phyloP scores from a whole-genome alignment of 306 rosid genomes.

The Dicorynia guianensis region DNA sequence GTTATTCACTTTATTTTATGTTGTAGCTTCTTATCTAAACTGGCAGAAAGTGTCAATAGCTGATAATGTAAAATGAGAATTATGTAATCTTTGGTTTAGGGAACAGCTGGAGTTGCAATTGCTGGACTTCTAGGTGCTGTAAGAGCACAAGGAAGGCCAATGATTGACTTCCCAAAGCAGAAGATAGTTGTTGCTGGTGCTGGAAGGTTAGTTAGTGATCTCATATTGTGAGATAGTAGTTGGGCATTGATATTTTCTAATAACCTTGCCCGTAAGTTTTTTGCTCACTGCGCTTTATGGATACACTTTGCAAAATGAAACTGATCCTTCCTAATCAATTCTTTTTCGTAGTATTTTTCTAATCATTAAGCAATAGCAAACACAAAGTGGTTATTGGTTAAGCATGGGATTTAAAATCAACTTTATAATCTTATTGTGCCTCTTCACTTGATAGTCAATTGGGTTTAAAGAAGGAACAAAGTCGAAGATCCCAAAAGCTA shows the following conservation, averaged over 20 bases:
- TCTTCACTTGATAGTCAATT: not conserved
- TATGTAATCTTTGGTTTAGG: constrained; percentile 54
- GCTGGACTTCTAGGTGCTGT: constrained; percentile 99
- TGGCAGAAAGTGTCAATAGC: not conserved
- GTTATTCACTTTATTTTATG: constrained; percentile 1
- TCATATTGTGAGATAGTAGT: constrained; percentile 19
- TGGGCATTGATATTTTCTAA: not conserved
- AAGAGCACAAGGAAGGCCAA: constrained; percentile 97
- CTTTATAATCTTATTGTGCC: too few species aligned
- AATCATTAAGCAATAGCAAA: not conserved
- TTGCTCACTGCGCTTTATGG: not conserved
- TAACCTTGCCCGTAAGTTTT: not conserved
- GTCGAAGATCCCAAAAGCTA: too few species aligned
- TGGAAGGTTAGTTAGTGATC: constrained; percentile 77
- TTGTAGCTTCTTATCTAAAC: constrained; percentile 4
- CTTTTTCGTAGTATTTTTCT: not conserved
- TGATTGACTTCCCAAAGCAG: constrained; percentile 97
- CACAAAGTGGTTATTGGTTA: not conserved
- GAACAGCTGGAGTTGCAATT: constrained; percentile 98
- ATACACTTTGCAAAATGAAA: not conserved
- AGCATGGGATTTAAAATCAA: not conserved
- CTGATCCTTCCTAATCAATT: not conserved
- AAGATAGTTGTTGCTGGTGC: constrained; percentile 99
- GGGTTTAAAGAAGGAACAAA: not conserved
- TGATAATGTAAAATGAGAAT: constrained; percentile 14